A percentile compares a stretch with the other conserved stretches of the same genome.
Evolutionary conservation across 495 filamentous ascomycete genomes (phyloP).

Genomic region (Aspergillus baeticus): DNA sequence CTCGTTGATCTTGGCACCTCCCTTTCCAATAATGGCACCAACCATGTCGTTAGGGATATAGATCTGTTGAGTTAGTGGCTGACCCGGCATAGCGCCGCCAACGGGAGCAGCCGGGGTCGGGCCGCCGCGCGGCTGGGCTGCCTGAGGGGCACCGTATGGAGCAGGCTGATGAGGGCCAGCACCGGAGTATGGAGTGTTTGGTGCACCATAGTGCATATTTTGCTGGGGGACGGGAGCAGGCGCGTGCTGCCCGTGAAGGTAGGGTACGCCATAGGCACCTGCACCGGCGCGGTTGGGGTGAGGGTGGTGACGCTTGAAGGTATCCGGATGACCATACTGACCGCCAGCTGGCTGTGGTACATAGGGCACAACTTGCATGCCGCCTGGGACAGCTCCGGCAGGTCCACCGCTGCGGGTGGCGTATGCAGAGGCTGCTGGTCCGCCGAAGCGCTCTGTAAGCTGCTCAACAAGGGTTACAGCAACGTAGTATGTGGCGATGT

Average conservation of each 20-base stretch:
- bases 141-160: slow-evolving; percentile 59
- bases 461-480: slow-evolving; percentile 95
- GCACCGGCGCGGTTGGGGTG: slow-evolving; percentile 65
- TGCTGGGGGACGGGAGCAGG: slow-evolving; percentile 63
- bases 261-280: slow-evolving; percentile 68
- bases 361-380: slow-evolving; percentile 97
- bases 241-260: slow-evolving; percentile 62
- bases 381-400: slow-evolving; percentile 87
- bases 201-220: slow-evolving; percentile 69
- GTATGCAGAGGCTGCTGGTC: slow-evolving; percentile 93
- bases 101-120: slow-evolving; percentile 64
- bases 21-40: slow-evolving; percentile 97
- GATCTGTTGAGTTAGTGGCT: slow-evolving; percentile 95
- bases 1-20: slow-evolving; percentile 98
- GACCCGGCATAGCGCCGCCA: slow-evolving; percentile 72
- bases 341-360: slow-evolving; percentile 88
- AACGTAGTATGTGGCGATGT: slow-evolving; percentile 98
- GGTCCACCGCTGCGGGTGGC: slow-evolving; percentile 93
- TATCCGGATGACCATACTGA: slow-evolving; percentile 87
- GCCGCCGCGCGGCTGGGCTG: slow-evolving; percentile 52
- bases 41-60: slow-evolving; percentile 99
- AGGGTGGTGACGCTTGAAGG: slow-evolving; percentile 67
- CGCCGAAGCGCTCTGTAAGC: slow-evolving; percentile 92
- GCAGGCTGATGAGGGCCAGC: slow-evolving; percentile 77
- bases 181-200: slow-evolving; percentile 64